phyloP scores from a whole-genome alignment of 495 filamentous ascomycete genomes.

The Aspergillus taichungensis region DNA sequence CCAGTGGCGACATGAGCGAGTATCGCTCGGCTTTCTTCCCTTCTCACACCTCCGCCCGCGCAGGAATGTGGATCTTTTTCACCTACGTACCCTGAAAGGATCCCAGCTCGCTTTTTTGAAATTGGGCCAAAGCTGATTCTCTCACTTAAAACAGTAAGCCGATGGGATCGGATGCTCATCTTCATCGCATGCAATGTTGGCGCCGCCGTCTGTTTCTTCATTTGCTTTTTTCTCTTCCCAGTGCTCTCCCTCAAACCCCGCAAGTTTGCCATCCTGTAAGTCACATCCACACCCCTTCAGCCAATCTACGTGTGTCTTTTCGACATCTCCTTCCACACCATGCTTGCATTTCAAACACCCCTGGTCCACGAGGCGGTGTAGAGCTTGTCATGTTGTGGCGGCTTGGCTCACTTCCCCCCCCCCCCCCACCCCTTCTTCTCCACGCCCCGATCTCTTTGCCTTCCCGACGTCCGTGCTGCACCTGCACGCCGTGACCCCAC shows the following conservation, averaged over 20 bases:
- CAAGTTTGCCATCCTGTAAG: conserved; percentile 96
- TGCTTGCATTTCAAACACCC: background rate
- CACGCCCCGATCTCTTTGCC: conserved; percentile 3
- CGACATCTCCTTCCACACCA: background rate
- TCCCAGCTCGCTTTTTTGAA: conserved; percentile 1
- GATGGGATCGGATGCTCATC: conserved; percentile 91
- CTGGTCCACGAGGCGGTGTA: conserved; percentile 8
- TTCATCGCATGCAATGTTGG: conserved; percentile 89
- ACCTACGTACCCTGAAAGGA: background rate
- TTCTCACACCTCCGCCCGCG: conserved; percentile 7
- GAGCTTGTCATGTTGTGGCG: conserved; percentile 12
- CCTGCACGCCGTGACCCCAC: background rate
- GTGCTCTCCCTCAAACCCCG: conserved; percentile 67
- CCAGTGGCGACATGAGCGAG: too few relatives aligned
- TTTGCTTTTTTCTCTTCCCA: conserved; percentile 85
- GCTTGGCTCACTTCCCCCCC: conserved; percentile 2
- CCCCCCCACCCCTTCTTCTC: too few relatives aligned
- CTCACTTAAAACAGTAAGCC: conserved; percentile 59
- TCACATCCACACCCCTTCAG: conserved; percentile 19
- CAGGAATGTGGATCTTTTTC: conserved; percentile 4
- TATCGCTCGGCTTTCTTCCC: background rate
- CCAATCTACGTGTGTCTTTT: conserved; percentile 1
- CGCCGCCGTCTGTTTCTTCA: conserved; percentile 81
- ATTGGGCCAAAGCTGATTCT: conserved; percentile 13
- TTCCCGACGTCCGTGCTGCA: conserved; percentile 4